Evolutionary conservation across 441 rosid species (phyloP).

Genomic region (Euphorbia schlechtendalii): DNA sequence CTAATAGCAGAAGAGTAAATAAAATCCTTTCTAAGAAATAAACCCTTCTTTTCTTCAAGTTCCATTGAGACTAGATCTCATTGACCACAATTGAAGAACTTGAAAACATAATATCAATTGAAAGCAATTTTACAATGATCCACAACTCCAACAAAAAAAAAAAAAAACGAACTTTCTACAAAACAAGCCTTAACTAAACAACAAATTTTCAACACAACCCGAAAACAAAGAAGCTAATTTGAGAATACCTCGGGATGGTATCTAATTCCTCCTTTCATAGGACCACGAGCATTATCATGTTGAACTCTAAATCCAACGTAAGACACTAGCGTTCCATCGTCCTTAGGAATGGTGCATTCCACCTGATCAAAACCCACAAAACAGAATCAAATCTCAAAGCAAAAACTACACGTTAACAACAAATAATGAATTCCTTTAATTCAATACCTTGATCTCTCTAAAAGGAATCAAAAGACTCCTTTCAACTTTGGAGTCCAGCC

Average conservation of each 20-base stretch:
- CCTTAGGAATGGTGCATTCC: slow-evolving; percentile 78
- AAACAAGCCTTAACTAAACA: too few relatives aligned
- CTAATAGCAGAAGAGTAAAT: background rate
- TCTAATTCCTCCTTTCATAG: slow-evolving; percentile 91
- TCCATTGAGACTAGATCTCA: too few relatives aligned
- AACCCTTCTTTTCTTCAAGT: background rate
- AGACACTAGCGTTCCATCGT: slow-evolving; percentile 67
- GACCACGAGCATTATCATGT: slow-evolving; percentile 80
- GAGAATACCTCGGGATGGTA: slow-evolving; percentile 67
- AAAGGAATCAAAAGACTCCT: slow-evolving; percentile 84
- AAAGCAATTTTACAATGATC: too few relatives aligned
- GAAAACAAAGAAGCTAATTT: too few relatives aligned
- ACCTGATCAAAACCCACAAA: slow-evolving; percentile 36
- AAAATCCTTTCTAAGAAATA: background rate
- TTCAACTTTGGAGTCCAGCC: slow-evolving; percentile 81
- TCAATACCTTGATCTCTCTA: slow-evolving; percentile 80
- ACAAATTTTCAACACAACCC: too few relatives aligned
- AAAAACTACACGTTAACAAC: background rate
- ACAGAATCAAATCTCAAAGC: background rate
- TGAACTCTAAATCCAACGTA: slow-evolving; percentile 79
- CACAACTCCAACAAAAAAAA: too few relatives aligned
- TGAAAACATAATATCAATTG: too few relatives aligned
- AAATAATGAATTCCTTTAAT: background rate
- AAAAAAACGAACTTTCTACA: too few relatives aligned
- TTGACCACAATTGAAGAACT: too few relatives aligned